Evolutionary conservation across 140 eudicot genomes (phyloP), one percentile per base, ranked within the genome.

Genomic region (Erigeron philadelphicus): DNA sequence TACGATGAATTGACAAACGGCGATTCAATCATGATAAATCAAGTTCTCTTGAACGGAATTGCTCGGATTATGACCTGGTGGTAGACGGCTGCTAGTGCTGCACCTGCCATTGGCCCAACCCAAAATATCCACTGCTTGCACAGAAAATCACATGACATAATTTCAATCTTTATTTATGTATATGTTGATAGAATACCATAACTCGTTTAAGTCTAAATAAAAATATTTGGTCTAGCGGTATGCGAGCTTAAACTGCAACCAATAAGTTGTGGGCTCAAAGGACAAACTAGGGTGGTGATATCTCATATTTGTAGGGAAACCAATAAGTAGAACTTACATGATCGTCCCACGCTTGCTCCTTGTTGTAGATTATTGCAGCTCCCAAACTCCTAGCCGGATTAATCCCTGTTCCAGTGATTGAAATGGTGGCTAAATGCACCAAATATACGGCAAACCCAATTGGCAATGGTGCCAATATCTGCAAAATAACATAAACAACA

Each of bases 401-500:
- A 58, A 86, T 86, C 70, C 95, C 85, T 7, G 95, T 83, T 15
- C 92, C 89, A n/a, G 92, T 85, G 68, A 88, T 79, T 59, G 93
- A 93, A 75, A 86, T 84, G 64, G 95, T 89, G 64, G 95, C 96
- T 84, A 89, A 79, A 45, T 89, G 95, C 60, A 89, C 95, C 79
- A 89, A 71, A 75, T 87, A 86, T 64, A 89, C 96, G 0, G 92
- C 92, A 25, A 89, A 87, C 43, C 96, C 96, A 67, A 89, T 87
- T 1, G 96, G 96, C 53, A 89, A 85, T 7, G 92, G 96, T 16
- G 97, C 97, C 91, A 90, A 75, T 10, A 87, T 72, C 95, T 90
- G 81, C 75, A 55, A 49, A 53, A 43, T 23, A 18, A 49, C 55
- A 43, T 9, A 12, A 48, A 59, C 17, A 15, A 40, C 54, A 35